Conservation (phyloP, 176 grass and related monocot species). For the Carex cristatella region DNA sequence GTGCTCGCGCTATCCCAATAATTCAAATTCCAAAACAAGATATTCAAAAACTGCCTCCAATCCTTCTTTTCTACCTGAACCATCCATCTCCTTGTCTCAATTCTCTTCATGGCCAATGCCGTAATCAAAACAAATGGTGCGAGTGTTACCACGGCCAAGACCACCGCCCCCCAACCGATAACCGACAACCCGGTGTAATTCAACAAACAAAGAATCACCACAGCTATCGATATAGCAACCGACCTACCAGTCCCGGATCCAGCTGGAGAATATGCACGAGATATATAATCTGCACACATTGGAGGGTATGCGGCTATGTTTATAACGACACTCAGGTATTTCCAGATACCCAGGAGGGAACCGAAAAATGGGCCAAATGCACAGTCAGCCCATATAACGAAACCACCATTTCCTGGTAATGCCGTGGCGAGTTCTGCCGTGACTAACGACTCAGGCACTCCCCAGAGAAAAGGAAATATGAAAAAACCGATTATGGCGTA, state of each 20-base stretch:
- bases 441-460: conserved; percentile 67
- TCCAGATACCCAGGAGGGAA: conserved; percentile 64
- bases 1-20: conserved; percentile 46
- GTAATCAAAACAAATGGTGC: conserved; percentile 36
- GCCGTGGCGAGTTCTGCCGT: conserved; percentile 69
- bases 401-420: conserved; percentile 71
- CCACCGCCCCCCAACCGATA: conserved; percentile 60
- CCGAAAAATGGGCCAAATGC: conserved; percentile 70
- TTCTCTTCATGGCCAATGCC: conserved; percentile 17
- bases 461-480: conserved; percentile 74
- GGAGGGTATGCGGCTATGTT: conserved; percentile 64
- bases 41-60: conserved; percentile 44
- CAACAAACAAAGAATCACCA: conserved; percentile 39
- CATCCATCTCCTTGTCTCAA: conserved; percentile 32
- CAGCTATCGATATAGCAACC: conserved; percentile 39
- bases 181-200: conserved; percentile 56
- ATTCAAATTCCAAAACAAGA: conserved; percentile 48
- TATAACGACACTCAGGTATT: conserved; percentile 54
- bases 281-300: conserved; percentile 59
- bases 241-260: conserved; percentile 25
- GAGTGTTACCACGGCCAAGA: conserved; percentile 46
- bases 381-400: conserved; percentile 55
- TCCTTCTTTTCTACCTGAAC: conserved; percentile 24
- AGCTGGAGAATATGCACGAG: conserved; percentile 34
- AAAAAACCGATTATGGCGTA: conserved; percentile 54